Conservation (phyloP, 2,329 filamentous ascomycete species). For the Diplodia mutila region DNA sequence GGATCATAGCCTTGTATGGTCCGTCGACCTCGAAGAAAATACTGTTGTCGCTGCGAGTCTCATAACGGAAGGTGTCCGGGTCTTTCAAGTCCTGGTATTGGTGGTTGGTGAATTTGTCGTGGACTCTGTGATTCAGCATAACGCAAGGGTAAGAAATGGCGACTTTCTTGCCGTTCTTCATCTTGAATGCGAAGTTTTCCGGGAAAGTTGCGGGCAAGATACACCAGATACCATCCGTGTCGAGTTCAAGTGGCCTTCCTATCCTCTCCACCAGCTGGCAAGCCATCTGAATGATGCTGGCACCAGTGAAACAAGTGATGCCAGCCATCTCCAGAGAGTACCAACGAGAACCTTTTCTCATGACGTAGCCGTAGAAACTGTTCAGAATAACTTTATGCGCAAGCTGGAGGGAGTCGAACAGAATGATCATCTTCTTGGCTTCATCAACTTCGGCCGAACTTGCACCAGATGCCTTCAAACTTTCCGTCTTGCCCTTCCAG, state of each 20-base stretch:
- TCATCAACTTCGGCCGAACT: constrained; percentile 77
- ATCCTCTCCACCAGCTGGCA: constrained; percentile 91
- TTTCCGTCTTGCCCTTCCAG: constrained; percentile 95
- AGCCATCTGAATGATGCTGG: constrained; percentile 95
- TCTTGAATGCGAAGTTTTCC: constrained; percentile 91
- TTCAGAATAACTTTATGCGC: constrained; percentile 99
- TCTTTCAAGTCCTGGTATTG: constrained; percentile 93
- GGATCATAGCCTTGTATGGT: constrained; percentile 94
- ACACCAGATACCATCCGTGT: constrained; percentile 99
- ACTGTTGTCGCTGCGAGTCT: constrained; percentile 97
- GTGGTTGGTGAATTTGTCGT: constrained; percentile 92
- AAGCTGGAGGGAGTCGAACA: constrained; percentile 94
- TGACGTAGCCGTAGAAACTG: constrained; percentile 98
- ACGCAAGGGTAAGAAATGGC: constrained; percentile 97
- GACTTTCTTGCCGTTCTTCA: constrained; percentile 95
- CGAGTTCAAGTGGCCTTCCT: constrained; percentile 87
- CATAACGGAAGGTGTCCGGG: constrained; percentile 79
- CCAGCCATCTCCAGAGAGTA: constrained; percentile 99
- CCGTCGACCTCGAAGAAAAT: constrained; percentile 99
- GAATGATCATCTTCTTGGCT: constrained; percentile 97
- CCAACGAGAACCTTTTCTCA: constrained; percentile 98
- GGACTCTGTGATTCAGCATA: constrained; percentile 98
- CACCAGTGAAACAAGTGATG: constrained; percentile 94
- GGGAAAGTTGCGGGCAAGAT: constrained; percentile 96
- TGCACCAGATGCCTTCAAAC: constrained; percentile 81